Percentiles rank a stretch among this genome's conserved stretches.
These are phyloP conservation scores for Penicillium manginii DNA, from an alignment of 495 filamentous ascomycete genomes.

Conservation along the genomic window DNA sequence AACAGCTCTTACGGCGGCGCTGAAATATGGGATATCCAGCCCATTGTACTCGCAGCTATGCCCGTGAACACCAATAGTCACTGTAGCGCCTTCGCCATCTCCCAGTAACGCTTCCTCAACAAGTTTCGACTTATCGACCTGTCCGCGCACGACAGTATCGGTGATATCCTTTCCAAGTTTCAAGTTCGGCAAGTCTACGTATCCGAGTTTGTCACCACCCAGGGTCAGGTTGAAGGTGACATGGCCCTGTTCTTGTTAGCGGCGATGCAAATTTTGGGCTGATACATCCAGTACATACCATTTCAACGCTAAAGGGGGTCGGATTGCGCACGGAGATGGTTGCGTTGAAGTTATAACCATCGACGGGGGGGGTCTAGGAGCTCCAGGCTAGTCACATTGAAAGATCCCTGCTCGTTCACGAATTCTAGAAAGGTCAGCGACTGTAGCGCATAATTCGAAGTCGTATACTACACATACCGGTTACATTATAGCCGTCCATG, in stretches of 20 bases:
- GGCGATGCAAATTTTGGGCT: too few relatives aligned
- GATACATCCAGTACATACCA: constrained; percentile 6
- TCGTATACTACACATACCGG: constrained; percentile 16
- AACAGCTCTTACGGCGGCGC: constrained; percentile 32
- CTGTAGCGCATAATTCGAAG: neutral
- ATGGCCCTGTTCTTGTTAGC: constrained; percentile 12
- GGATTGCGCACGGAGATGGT: constrained; percentile 32
- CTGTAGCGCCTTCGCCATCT: constrained; percentile 18
- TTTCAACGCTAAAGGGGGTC: constrained; percentile 27
- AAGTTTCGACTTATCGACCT: constrained; percentile 25
- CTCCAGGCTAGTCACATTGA: constrained; percentile 32
- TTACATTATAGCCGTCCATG: constrained; percentile 31
- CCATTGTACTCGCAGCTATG: constrained; percentile 35
- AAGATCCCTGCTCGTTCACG: constrained; percentile 23
- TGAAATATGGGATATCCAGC: constrained; percentile 34
- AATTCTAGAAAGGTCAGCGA: constrained; percentile 21
- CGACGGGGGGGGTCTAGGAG: constrained; percentile 20
- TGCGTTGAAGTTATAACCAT: constrained; percentile 40
- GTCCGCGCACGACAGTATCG: constrained; percentile 23
- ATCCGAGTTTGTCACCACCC: constrained; percentile 24
- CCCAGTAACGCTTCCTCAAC: constrained; percentile 25
- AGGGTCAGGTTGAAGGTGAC: constrained; percentile 35
- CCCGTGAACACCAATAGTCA: constrained; percentile 32
- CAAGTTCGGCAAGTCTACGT: constrained; percentile 33
- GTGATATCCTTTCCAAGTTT: constrained; percentile 19